A percentile compares a stretch with the other conserved stretches of the same genome.
phyloP scores from a whole-genome alignment of 768 basidiomycete genomes.

The Mycena capillaripes region DNA sequence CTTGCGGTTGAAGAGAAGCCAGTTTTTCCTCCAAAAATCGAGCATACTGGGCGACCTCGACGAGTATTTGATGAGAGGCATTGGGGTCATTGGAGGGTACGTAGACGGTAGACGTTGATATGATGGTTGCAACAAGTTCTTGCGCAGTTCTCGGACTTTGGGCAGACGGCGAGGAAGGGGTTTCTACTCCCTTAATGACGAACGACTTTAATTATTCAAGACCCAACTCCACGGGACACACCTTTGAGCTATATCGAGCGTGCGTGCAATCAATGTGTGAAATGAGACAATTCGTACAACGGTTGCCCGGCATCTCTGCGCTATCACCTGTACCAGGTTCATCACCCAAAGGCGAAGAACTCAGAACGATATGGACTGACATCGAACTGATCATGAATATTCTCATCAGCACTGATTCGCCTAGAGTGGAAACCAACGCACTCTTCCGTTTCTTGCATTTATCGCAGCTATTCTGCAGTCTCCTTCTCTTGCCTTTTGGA shows the following conservation, averaged over 20 bases:
- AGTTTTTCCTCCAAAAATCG: slow-evolving; percentile 14
- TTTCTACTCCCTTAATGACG: too few relatives aligned
- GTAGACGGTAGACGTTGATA: neutral
- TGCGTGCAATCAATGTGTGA: slow-evolving; percentile 68
- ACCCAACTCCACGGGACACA: too few relatives aligned
- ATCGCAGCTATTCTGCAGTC: slow-evolving; percentile 12
- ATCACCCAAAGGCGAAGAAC: neutral
- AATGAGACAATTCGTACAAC: slow-evolving; percentile 69
- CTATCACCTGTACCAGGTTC: slow-evolving; percentile 61
- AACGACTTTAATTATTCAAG: too few relatives aligned
- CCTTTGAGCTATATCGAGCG: slow-evolving; percentile 38
- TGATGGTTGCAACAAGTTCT: neutral
- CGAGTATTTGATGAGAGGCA: neutral
- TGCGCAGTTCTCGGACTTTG: neutral
- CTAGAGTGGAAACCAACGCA: neutral
- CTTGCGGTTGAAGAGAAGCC: neutral
- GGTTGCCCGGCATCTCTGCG: slow-evolving; percentile 64
- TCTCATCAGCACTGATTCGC: neutral
- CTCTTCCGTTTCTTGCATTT: slow-evolving; percentile 18
- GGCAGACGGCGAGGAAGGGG: neutral
- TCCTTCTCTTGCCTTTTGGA: slow-evolving; percentile 10
- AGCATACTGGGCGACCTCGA: slow-evolving; percentile 21
- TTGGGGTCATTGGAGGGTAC: slow-evolving; percentile 2
- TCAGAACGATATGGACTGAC: neutral
- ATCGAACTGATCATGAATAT: neutral